Conservation (phyloP, 257 asterid species). For the Fraxinus cuspidata region DNA sequence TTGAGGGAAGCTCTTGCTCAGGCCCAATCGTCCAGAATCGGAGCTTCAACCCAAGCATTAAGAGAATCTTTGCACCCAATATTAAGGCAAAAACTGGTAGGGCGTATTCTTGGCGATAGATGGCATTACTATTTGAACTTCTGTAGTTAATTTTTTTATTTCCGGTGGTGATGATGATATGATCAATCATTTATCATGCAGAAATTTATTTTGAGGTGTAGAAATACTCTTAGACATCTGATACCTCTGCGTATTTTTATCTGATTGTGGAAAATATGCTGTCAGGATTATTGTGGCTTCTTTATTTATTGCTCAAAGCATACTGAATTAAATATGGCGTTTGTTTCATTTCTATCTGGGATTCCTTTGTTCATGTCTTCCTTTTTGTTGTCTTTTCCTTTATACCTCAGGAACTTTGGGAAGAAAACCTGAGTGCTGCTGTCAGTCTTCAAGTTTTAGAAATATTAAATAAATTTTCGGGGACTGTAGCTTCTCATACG, state of each 20-base stretch:
- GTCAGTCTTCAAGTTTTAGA: constrained; percentile 93
- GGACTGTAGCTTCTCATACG: constrained; percentile 70
- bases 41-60: constrained; percentile 90
- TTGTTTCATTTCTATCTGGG: neutral
- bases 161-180: constrained; percentile 21
- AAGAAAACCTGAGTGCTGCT: constrained; percentile 95
- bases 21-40: constrained; percentile 97
- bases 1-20: constrained; percentile 97
- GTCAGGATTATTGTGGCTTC: neutral
- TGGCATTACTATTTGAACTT: constrained; percentile 18
- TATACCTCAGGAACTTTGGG: constrained; percentile 93
- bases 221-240: constrained; percentile 17
- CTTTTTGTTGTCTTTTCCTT: constrained; percentile 12
- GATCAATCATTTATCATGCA: neutral
- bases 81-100: constrained; percentile 95
- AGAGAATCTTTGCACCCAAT: constrained; percentile 96
- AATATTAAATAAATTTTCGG: constrained; percentile 79
- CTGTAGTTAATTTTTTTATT: constrained; percentile 20
- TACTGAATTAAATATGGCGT: neutral
- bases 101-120: constrained; percentile 24
- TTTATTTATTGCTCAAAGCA: neutral
- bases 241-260: constrained; percentile 14
- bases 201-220: neutral
- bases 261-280: neutral
- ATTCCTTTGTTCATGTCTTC: constrained; percentile 18